Conservation (phyloP, 2,329 filamentous ascomycete genomes). For the Botrytis galanthina region DNA sequence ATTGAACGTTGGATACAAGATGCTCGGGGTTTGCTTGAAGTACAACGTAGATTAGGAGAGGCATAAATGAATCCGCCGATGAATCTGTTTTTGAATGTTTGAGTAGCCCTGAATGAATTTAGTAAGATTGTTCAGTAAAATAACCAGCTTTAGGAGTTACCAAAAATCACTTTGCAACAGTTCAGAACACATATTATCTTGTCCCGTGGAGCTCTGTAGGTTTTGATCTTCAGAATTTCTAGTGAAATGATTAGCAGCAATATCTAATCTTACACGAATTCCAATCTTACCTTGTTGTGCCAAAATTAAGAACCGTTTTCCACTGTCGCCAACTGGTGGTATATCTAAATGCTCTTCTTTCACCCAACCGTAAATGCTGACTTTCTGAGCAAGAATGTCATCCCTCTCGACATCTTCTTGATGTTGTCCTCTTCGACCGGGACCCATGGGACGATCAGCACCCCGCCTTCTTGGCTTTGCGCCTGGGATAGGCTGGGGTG, state of each 20-base stretch:
- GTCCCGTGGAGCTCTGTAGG: slow-evolving; percentile 92
- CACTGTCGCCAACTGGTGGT: slow-evolving; percentile 76
- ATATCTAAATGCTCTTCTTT: slow-evolving; percentile 93
- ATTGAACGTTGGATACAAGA: slow-evolving; percentile 95
- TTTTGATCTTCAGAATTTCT: slow-evolving; percentile 95
- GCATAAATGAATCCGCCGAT: slow-evolving; percentile 94
- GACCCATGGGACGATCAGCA: slow-evolving; percentile 66
- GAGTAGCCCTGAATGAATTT: slow-evolving; percentile 61
- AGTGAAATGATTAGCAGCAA: slow-evolving; percentile 31
- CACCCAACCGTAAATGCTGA: slow-evolving; percentile 95
- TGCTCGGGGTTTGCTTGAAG: slow-evolving; percentile 93
- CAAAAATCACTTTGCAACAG: slow-evolving; percentile 99
- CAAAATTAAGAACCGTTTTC: slow-evolving; percentile 80
- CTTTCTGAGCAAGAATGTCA: slow-evolving; percentile 93
- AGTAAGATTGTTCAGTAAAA: slow-evolving; percentile 23
- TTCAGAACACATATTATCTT: slow-evolving; percentile 98
- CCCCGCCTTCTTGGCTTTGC: slow-evolving; percentile 67
- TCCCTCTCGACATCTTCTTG: slow-evolving; percentile 97
- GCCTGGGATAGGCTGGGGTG: slow-evolving; percentile 70
- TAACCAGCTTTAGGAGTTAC: slow-evolving; percentile 45
- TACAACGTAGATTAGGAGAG: slow-evolving; percentile 92
- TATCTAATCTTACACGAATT: background rate
- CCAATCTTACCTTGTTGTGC: slow-evolving; percentile 72
- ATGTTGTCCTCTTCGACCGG: slow-evolving; percentile 89
- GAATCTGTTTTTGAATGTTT: slow-evolving; percentile 92